phyloP scores from a whole-genome alignment of 2,329 filamentous ascomycete species.

The Aureobasidium sp. region DNA sequence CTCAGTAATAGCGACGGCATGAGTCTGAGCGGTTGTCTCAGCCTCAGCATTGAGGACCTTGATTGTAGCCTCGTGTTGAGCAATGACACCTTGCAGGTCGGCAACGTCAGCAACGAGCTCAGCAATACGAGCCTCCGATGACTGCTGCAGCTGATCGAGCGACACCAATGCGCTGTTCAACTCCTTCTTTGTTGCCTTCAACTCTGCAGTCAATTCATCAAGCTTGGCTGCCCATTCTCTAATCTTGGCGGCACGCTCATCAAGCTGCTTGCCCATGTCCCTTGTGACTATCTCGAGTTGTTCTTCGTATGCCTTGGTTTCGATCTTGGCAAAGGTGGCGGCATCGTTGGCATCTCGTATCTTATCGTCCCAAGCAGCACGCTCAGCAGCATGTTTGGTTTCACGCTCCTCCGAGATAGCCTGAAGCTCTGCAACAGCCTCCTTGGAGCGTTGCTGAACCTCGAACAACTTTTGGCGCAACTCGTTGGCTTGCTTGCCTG shows the following conservation, averaged over 20 bases:
- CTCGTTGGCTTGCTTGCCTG: constrained; percentile 41
- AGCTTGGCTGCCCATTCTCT: constrained; percentile 18
- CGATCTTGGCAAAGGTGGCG: constrained; percentile 28
- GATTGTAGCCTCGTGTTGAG: constrained; percentile 22
- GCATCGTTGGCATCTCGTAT: constrained; percentile 34
- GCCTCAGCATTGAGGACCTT: constrained; percentile 22
- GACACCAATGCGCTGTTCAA: constrained; percentile 22
- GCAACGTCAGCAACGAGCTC: constrained; percentile 25
- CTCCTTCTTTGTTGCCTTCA: constrained; percentile 19
- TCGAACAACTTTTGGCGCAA: constrained; percentile 42
- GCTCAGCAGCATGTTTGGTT: constrained; percentile 30
- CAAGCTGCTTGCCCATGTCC: constrained; percentile 20
- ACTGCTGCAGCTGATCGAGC: constrained; percentile 23
- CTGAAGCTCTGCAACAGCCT: constrained; percentile 33
- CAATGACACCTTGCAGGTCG: constrained; percentile 21
- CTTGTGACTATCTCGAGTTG: constrained; percentile 29
- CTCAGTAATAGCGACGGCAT: constrained; percentile 28
- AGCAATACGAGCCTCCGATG: constrained; percentile 20
- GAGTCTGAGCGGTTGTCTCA: constrained; percentile 21
- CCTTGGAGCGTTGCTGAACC: constrained; percentile 36
- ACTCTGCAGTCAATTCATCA: constrained; percentile 19
- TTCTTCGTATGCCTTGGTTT: constrained; percentile 30
- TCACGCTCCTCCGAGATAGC: constrained; percentile 33
- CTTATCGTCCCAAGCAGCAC: constrained; percentile 32
- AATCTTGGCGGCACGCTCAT: constrained; percentile 27